Percentiles rank a stretch among this genome's conserved stretches.
phyloP scores from a whole-genome alignment of 345 rosid species.

The Microcos paniculata region DNA sequence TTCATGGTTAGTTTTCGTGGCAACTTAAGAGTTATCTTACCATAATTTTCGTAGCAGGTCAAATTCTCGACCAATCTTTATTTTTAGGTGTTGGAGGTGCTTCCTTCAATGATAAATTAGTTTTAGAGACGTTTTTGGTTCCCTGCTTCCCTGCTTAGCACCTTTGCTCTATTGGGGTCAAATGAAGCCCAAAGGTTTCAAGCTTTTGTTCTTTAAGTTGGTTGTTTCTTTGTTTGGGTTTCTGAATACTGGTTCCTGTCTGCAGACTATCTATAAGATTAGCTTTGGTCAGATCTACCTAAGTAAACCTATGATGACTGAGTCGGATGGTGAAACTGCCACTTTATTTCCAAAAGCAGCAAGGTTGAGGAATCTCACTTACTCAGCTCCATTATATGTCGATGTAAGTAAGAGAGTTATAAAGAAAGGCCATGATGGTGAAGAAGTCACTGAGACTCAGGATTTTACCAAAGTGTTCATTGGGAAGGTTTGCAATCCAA shows the following conservation, averaged over 20 bases:
- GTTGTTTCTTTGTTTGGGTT: not conserved
- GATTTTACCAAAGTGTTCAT: slow-evolving; percentile 93
- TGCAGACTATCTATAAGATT: slow-evolving; percentile 96
- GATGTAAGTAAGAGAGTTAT: slow-evolving; percentile 91
- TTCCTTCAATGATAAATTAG: not conserved
- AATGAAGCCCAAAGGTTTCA: not conserved
- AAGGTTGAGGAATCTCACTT: slow-evolving; percentile 91
- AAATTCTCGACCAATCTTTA: not conserved
- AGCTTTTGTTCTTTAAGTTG: not conserved
- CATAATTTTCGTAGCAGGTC: not conserved
- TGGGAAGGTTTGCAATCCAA: slow-evolving; percentile 62
- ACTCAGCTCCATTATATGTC: slow-evolving; percentile 93
- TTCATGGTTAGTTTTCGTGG: not conserved
- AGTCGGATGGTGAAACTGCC: slow-evolving; percentile 98
- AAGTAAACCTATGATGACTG: slow-evolving; percentile 99
- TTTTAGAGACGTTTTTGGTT: not conserved
- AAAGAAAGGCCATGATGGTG: slow-evolving; percentile 98
- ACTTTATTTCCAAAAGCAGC: slow-evolving; percentile 98
- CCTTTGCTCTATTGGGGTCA: not conserved
- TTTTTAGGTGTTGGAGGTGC: not conserved
- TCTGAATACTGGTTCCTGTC: slow-evolving; percentile 18
- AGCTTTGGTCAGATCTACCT: slow-evolving; percentile 94
- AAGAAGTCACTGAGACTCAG: slow-evolving; percentile 92
- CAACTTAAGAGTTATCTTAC: not conserved
- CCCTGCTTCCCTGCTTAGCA: not conserved